Evolutionary conservation across 1,284 basidiomycete genomes (phyloP).

Genomic region (Cutaneotrichosporon sp.): DNA sequence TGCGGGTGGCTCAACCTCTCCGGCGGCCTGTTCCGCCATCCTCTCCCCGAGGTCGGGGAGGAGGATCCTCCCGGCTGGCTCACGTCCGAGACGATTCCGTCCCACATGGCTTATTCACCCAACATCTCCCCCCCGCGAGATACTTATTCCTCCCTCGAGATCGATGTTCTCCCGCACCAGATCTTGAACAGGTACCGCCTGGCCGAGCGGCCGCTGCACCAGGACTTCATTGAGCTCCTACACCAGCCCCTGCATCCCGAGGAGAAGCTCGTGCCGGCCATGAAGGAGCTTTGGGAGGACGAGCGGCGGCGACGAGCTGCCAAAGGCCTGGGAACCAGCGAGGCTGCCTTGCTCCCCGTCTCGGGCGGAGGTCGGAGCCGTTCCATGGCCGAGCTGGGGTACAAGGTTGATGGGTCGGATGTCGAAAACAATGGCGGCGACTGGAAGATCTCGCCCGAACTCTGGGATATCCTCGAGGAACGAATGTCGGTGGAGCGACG

Average conservation of each 20-base stretch:
- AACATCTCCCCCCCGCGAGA: slow-evolving; percentile 61
- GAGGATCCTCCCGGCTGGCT: slow-evolving; percentile 14
- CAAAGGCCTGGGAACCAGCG: slow-evolving; percentile 56
- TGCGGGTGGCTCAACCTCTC: slow-evolving; percentile 79
- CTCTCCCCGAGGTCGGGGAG: slow-evolving; percentile 52
- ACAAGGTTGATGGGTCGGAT: slow-evolving; percentile 34
- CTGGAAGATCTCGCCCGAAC: slow-evolving; percentile 48
- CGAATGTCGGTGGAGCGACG: slow-evolving; percentile 51
- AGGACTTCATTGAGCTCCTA: slow-evolving; percentile 66
- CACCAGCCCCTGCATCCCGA: slow-evolving; percentile 56
- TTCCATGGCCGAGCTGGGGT: slow-evolving; percentile 45
- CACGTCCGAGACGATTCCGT: slow-evolving; percentile 37
- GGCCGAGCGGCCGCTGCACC: slow-evolving; percentile 68
- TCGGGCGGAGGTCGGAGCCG: slow-evolving; percentile 46
- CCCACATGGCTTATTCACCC: slow-evolving; percentile 39
- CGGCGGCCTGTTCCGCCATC: slow-evolving; percentile 57
- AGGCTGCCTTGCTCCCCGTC: slow-evolving; percentile 47
- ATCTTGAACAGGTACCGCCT: slow-evolving; percentile 80
- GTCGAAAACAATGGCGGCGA: slow-evolving; percentile 48
- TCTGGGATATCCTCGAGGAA: slow-evolving; percentile 47
- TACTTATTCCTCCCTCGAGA: slow-evolving; percentile 74
- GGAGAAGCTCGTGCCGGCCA: slow-evolving; percentile 79
- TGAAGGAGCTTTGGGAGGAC: slow-evolving; percentile 93
- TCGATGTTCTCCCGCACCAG: slow-evolving; percentile 75
- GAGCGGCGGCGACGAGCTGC: slow-evolving; percentile 70